Evolutionary conservation across 106 monocot genomes (phyloP).

Genomic region (Allium sativum): DNA sequence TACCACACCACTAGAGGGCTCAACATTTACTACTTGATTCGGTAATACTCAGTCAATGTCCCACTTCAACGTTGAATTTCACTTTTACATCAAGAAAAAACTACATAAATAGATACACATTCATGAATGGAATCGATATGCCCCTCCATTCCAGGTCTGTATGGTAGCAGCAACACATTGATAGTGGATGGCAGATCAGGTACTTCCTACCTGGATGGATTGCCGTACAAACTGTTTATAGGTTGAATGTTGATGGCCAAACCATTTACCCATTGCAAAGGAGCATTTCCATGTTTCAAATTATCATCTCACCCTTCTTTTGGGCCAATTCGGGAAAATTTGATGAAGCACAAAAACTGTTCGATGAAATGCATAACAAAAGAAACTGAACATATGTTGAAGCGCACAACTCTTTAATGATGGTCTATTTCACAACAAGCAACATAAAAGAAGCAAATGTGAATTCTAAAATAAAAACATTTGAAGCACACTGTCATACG

Average conservation of each 20-base stretch:
- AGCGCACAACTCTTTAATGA: too few species aligned
- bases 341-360: too few species aligned
- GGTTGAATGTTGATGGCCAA: slow-evolving; percentile 61
- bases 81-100: slow-evolving; percentile 34
- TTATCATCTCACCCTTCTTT: too few species aligned
- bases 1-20: slow-evolving; percentile 34
- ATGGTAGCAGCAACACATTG: background rate
- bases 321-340: too few species aligned
- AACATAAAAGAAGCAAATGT: too few species aligned
- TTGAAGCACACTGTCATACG: too few species aligned
- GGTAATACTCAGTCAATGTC: slow-evolving; percentile 41
- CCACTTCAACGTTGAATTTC: slow-evolving; percentile 23
- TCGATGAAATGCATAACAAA: too few species aligned
- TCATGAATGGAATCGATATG: slow-evolving; percentile 64
- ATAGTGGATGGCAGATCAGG: slow-evolving; percentile 9
- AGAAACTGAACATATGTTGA: too few species aligned
- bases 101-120: slow-evolving; percentile 29
- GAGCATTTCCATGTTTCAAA: too few species aligned
- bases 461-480: too few species aligned
- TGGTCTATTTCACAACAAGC: too few species aligned
- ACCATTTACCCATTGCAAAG: slow-evolving; percentile 30
- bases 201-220: slow-evolving; percentile 11
- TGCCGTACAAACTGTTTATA: slow-evolving; percentile 40
- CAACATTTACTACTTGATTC: slow-evolving; percentile 26
- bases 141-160: slow-evolving; percentile 42